Percentiles rank a stretch among this genome's conserved stretches.
Conservation (phyloP, 148 eudicot genomes). For the Fallopia convolvulus region DNA sequence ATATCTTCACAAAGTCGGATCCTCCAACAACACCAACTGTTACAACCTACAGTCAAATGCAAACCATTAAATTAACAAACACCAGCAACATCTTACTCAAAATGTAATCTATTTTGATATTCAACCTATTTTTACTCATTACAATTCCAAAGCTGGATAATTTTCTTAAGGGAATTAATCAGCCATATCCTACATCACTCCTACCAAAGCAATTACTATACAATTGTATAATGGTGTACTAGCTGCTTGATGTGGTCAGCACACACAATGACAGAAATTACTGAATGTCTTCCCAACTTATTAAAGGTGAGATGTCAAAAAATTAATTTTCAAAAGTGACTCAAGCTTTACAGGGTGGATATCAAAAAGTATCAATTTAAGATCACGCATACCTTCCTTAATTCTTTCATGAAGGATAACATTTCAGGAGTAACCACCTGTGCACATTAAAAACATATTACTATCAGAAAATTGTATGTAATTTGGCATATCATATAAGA, state of each 20-base stretch:
- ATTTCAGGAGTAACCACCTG: conserved; percentile 55
- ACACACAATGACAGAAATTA: neutral
- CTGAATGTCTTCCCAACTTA: too few species aligned
- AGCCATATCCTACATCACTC: neutral
- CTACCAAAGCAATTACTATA: neutral
- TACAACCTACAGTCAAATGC: conserved; percentile 50
- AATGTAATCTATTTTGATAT: neutral
- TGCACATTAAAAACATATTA: neutral
- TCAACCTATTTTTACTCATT: neutral
- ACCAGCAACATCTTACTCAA: neutral
- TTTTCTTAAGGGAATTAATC: neutral
- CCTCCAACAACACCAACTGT: conserved; percentile 97
- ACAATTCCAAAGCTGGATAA: neutral
- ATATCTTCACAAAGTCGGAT: conserved; percentile 87
- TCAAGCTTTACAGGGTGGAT: neutral
- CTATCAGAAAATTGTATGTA: neutral
- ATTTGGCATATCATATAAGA: neutral
- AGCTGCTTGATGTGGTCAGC: neutral
- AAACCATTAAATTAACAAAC: conserved; percentile 3
- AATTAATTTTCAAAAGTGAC: neutral
- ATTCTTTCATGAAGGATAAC: conserved; percentile 54
- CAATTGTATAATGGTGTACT: neutral
- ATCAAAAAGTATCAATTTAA: neutral
- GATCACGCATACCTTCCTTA: conserved; percentile 35
- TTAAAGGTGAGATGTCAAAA: too few species aligned